Base-by-base conservation (phyloP, 2,329 filamentous ascomycete genomes). In the Talaromyces sp. region DNA sequence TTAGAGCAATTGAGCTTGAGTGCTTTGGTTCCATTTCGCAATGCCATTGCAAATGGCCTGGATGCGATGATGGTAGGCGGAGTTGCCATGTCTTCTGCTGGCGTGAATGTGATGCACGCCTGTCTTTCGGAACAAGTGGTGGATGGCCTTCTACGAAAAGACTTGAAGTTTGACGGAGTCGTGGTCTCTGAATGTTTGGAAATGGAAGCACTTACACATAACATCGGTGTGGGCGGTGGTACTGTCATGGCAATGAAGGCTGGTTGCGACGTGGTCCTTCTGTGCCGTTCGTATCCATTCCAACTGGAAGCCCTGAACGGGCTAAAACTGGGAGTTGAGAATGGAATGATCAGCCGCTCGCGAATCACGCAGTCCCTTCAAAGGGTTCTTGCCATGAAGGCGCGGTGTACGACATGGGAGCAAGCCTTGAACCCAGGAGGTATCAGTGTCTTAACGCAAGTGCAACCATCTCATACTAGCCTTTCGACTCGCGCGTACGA, bases 241-340 rank as follows among this genome's bases (percentile, higher is more conserved):
- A 96, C 93, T 0, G 91, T 97, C 65, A 97, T 97, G 91, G 94
- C 94, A 3, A 89, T 97, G 53, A 94, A 96, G 71, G 93, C 94
- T 33, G 94, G 94, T 13, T 97, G 94, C 69, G 94, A 99, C 71
- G 78, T 97, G 55, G 85, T 97, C 5, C 82, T 97, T 5, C 82
- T 97, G 1, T 97, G 92, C 67, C 86, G 91, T 45, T 91, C 91
- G 5, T 95, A 91, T 65, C 86, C 89, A 37, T 87, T 93, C 19
- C 92, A 97, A 71, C 84, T 94, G 63, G 93, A 97, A 73, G 93
- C 92, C 7, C 89, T 99, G 67, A 89, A 88, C 36, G 93, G 92
- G 0, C 79, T 97, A 50, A 95, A 94, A 68, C 80, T 96, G 9
- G 92, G 92, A 0, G 84, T 96, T 33, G 91, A 96, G 63, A 96